phyloP scores from a whole-genome alignment of 2,329 filamentous ascomycete species.

The Colletotrichum costaricense region DNA sequence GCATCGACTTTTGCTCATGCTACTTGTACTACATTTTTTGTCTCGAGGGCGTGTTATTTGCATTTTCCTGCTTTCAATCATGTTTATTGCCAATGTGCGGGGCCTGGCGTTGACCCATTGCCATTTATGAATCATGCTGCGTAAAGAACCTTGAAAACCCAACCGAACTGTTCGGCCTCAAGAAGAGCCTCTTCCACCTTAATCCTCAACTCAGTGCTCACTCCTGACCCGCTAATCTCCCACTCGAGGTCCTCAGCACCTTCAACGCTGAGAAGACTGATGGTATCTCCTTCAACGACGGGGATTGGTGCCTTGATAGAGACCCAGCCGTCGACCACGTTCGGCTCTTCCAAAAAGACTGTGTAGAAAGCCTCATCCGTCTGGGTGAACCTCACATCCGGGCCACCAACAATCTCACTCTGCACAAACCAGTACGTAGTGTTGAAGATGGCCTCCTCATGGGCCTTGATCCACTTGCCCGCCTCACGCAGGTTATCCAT shows the following conservation, averaged over 20 bases:
- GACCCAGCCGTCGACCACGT: slow-evolving; percentile 44
- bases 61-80: background rate
- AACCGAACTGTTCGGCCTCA: slow-evolving; percentile 50
- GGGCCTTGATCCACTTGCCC: slow-evolving; percentile 63
- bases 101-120: background rate
- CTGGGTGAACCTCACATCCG: slow-evolving; percentile 61
- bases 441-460: slow-evolving; percentile 67
- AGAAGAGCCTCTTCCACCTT: slow-evolving; percentile 42
- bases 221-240: slow-evolving; percentile 27
- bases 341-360: slow-evolving; percentile 55
- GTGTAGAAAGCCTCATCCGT: slow-evolving; percentile 65
- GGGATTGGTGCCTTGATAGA: slow-evolving; percentile 57
- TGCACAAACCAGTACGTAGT: slow-evolving; percentile 66
- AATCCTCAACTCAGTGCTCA: slow-evolving; percentile 36
- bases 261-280: slow-evolving; percentile 53
- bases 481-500: slow-evolving; percentile 59
- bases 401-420: slow-evolving; percentile 48
- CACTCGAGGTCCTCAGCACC: slow-evolving; percentile 36
- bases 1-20: background rate
- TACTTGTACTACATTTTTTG: rapidly evolving
- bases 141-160: slow-evolving; percentile 46
- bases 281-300: slow-evolving; percentile 55
- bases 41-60: no score
- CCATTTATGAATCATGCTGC: background rate
- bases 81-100: background rate